These are phyloP conservation scores for Ophiorrhiza pumila DNA, from an alignment of 257 asterid species.

Conservation along the genomic window DNA sequence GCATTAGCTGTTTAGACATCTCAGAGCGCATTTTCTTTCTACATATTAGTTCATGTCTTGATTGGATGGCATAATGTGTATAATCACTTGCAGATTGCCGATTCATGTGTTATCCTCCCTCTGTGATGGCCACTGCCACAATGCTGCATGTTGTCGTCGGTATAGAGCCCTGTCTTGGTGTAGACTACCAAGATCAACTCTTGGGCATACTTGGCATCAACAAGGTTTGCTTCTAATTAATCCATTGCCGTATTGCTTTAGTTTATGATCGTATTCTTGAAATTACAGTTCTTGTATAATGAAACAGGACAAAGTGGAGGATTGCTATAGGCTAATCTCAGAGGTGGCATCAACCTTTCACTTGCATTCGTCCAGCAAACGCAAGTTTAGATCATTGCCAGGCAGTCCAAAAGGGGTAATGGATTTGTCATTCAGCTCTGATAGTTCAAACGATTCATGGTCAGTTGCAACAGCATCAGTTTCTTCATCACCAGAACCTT, in stretches of 20 bases:
- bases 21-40: not conserved
- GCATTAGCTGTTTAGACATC: no score
- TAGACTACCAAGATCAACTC: constrained; percentile 52
- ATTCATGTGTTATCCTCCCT: constrained; percentile 58
- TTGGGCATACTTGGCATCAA: constrained; percentile 57
- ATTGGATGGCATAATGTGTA: not conserved
- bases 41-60: not conserved
- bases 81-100: constrained; percentile 51
- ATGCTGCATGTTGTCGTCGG: constrained; percentile 62
- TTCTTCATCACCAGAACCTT: constrained; percentile 70
- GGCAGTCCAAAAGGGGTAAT: constrained; percentile 77
- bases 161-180: constrained; percentile 49
- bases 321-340: constrained; percentile 49
- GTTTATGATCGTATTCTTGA: not conserved
- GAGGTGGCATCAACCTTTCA: constrained; percentile 41
- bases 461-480: constrained; percentile 39
- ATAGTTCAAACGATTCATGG: constrained; percentile 49
- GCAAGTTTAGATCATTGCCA: constrained; percentile 50
- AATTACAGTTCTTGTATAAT: not conserved
- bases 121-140: constrained; percentile 80
- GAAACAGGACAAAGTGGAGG: constrained; percentile 64
- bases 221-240: constrained; percentile 41
- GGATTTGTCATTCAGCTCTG: constrained; percentile 59
- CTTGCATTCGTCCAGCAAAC: constrained; percentile 39
- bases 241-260: not conserved